Conservation (phyloP, 31 red algal species). For the Pterothamnion heteromorphum region DNA sequence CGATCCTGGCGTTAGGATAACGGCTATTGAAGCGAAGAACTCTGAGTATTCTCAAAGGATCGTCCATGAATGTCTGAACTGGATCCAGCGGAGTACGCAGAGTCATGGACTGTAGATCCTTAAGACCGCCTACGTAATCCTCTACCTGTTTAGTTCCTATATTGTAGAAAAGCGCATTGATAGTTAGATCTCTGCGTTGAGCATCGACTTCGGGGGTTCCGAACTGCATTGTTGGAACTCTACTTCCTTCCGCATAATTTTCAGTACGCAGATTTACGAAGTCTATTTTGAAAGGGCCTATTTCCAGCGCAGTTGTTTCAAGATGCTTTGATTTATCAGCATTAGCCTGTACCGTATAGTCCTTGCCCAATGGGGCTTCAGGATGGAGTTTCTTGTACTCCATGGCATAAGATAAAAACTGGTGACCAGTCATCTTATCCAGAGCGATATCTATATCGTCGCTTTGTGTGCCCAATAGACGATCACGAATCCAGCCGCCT, state of each 20-base stretch:
- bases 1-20: slow-evolving; percentile 67
- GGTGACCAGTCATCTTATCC: slow-evolving; percentile 75
- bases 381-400: slow-evolving; percentile 43
- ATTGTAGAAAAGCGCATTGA: slow-evolving; percentile 99
- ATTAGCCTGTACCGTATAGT: slow-evolving; percentile 75
- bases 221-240: slow-evolving; percentile 72
- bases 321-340: slow-evolving; percentile 88
- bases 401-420: slow-evolving; percentile 76
- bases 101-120: slow-evolving; percentile 61
- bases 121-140: slow-evolving; percentile 76
- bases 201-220: slow-evolving; percentile 90
- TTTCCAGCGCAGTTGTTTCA: slow-evolving; percentile 91
- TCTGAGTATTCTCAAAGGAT: slow-evolving; percentile 82
- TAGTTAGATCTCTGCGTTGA: slow-evolving; percentile 87
- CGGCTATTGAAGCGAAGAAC: slow-evolving; percentile 88
- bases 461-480: slow-evolving; percentile 42
- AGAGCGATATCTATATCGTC: slow-evolving; percentile 95
- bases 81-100: slow-evolving; percentile 86
- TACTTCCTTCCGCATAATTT: slow-evolving; percentile 72
- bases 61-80: slow-evolving; percentile 79
- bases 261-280: slow-evolving; percentile 93
- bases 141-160: slow-evolving; percentile 73
- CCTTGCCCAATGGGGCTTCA: slow-evolving; percentile 33
- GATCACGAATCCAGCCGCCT: slow-evolving; percentile 97
- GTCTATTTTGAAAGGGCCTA: slow-evolving; percentile 72